A percentile compares a stretch with the other conserved stretches of the same genome.
phyloP scores from a whole-genome alignment of 176 grass and related monocot species.

The Avena sativa region DNA sequence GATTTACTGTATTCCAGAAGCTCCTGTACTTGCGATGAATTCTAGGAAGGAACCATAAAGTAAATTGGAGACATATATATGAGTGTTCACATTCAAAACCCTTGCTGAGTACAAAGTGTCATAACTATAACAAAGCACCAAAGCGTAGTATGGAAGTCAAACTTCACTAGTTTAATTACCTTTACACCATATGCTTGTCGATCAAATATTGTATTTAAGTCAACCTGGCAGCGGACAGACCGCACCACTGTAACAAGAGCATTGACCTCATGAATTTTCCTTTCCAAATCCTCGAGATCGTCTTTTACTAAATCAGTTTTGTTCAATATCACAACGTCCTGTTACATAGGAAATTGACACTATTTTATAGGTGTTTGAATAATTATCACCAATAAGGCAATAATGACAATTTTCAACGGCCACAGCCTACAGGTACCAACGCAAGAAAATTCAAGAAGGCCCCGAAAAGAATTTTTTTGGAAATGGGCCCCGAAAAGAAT shows the following conservation, averaged over 20 bases:
- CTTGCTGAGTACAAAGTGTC: not conserved
- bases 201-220: conserved; percentile 85
- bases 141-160: not conserved
- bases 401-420: not conserved
- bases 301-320: conserved; percentile 89
- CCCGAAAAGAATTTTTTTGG: conserved; percentile 37
- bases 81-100: not conserved
- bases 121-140: conserved; percentile 11
- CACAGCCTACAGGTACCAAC: not conserved
- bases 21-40: conserved; percentile 73
- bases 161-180: conserved; percentile 58
- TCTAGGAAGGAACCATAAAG: conserved; percentile 48
- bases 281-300: conserved; percentile 76
- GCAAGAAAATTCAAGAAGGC: conserved; percentile 12
- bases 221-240: conserved; percentile 82
- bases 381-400: conserved; percentile 24
- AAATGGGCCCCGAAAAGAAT: conserved; percentile 33
- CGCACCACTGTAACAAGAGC: conserved; percentile 75
- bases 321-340: conserved; percentile 98
- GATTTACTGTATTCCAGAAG: conserved; percentile 87
- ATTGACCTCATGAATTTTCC: conserved; percentile 73
- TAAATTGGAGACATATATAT: conserved; percentile 7
- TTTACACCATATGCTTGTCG: conserved; percentile 74
- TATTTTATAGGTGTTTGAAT: conserved; percentile 23
- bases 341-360: conserved; percentile 23